Evolutionary conservation across 2,329 filamentous ascomycete species (phyloP), one percentile per base, ranked within the genome.

Genomic region (Ophiostoma ips): DNA sequence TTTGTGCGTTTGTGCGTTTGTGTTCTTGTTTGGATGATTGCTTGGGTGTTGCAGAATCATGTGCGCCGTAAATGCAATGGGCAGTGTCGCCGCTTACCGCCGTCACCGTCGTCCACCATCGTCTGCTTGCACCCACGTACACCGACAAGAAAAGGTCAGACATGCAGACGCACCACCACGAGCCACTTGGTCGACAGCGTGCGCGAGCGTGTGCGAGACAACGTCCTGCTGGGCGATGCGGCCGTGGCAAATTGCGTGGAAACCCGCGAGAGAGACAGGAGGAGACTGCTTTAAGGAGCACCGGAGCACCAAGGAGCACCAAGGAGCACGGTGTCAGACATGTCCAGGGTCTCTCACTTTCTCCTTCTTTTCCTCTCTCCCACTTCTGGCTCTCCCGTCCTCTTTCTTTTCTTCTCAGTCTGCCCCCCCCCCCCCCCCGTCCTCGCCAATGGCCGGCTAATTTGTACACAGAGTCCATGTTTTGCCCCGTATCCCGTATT

Each of bases 81-180:
- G n/a, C n/a, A n/a, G n/a, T n/a, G n/a, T n/a, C n/a, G n/a, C 24
- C 19, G 7, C 24, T 28, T 28, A 28, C 24, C 24, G 24, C 24
- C 24, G 24, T 8, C 24, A 8, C 24, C 24, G 24, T 8, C 24
- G n/a, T n/a, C n/a, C n/a, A n/a, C n/a, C 8, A 8, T 28, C 24
- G 24, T 28, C 24, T 28, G 24, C 8, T 8, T 28, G 16, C 24
- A 18, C 1, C 30, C 37, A 35, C n/a, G n/a, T n/a, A 31, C 48
- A 38, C 24, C n/a, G 40, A 9, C 7, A 28, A 28, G 24, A 28
- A 28, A 28, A 13, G 16, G 21, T 35, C 35, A 50, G 48, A 50
- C 48, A 50, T 50, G 48, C 48, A 50, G 48, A 38, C 36, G 40
- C 28, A 50, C 24, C 24, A 28, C 24, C 48, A 24, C 34, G 48